Conservation (phyloP, 192 early-diverging fungal species). For the Linnemannia exigua region DNA sequence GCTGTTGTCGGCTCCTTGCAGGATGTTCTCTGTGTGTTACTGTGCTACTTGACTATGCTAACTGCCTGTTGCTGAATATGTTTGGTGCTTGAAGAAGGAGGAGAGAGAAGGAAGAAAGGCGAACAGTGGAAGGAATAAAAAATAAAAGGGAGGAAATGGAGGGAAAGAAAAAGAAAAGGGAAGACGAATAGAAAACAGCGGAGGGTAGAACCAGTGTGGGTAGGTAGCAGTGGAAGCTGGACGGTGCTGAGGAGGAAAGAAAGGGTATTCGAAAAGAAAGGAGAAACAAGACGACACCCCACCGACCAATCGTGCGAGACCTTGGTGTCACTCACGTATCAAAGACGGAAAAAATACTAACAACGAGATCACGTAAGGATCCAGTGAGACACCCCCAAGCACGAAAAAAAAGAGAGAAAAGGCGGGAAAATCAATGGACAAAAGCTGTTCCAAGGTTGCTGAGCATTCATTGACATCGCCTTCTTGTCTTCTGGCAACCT, state of each 20-base stretch:
- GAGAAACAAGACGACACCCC: background rate
- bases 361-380: background rate
- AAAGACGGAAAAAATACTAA: background rate
- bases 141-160: background rate
- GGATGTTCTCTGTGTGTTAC: background rate
- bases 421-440: background rate
- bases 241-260: background rate
- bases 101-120: background rate
- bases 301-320: background rate
- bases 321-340: background rate
- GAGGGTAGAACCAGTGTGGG: background rate
- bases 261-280: background rate
- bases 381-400: background rate
- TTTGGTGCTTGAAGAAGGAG: background rate
- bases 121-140: background rate
- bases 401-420: background rate
- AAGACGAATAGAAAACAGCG: background rate
- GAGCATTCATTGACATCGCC: no score
- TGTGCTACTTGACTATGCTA: background rate
- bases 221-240: background rate
- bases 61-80: background rate
- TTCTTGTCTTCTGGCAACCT: no score
- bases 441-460: no score
- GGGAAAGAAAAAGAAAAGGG: conserved; percentile 10
- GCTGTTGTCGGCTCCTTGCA: background rate